A percentile compares a stretch with the other conserved stretches of the same genome.
phyloP scores from a whole-genome alignment of 441 rosid genomes.

The Sinapis alba region DNA sequence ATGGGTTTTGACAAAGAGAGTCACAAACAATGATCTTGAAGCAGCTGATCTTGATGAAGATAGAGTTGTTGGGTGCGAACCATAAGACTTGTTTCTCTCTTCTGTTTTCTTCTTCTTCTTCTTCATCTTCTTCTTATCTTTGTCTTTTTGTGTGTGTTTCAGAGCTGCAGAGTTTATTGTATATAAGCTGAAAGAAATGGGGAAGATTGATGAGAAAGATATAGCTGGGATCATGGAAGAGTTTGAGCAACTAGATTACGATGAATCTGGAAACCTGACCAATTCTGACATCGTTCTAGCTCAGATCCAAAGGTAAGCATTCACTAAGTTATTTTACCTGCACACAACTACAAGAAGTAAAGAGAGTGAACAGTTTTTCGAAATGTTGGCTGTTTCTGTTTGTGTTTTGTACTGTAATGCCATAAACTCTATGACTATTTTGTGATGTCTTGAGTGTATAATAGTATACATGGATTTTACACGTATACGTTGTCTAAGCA shows the following conservation, averaged over 20 bases:
- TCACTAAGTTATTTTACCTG: background rate
- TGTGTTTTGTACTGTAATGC: conserved; percentile 19
- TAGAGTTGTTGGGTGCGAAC: conserved; percentile 67
- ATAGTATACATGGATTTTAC: background rate
- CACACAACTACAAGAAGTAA: background rate
- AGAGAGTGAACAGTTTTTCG: conserved; percentile 4
- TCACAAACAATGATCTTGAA: conserved; percentile 64
- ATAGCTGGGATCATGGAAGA: conserved; percentile 53
- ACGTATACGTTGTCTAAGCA: background rate
- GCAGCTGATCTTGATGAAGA: conserved; percentile 78
- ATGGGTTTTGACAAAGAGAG: conserved; percentile 66
- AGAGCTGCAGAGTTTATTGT: conserved; percentile 63
- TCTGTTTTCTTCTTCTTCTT: background rate
- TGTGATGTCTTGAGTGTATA: conserved; percentile 22
- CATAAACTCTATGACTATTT: conserved; percentile 13
- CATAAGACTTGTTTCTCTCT: background rate
- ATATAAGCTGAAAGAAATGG: conserved; percentile 63
- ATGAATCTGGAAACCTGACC: conserved; percentile 61
- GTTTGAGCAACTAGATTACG: conserved; percentile 59
- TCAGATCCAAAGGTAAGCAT: conserved; percentile 28
- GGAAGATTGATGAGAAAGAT: conserved; percentile 63
- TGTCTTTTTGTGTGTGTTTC: conserved; percentile 16
- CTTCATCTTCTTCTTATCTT: background rate
- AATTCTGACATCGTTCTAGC: conserved; percentile 45
- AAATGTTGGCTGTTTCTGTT: background rate